A percentile compares a stretch with the other conserved stretches of the same genome.
Conservation (phyloP, 2,329 filamentous ascomycete species). For the Graphium sp. region DNA sequence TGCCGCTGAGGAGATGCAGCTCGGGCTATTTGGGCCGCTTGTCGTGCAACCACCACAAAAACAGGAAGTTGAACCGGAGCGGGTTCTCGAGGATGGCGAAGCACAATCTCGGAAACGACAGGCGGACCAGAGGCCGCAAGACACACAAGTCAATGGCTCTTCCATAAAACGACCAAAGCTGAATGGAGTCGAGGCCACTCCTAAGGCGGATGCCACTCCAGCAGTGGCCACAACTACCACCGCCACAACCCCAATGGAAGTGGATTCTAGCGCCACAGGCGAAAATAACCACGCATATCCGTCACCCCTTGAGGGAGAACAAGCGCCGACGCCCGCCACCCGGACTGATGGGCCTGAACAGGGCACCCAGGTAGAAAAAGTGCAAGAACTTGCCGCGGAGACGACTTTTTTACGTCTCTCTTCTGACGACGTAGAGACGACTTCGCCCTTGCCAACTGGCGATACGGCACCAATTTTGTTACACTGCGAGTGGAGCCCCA, state of each 20-base stretch:
- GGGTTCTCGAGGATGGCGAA: constrained; percentile 21
- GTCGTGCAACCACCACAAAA: constrained; percentile 25
- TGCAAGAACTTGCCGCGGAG: constrained; percentile 38
- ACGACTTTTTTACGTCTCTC: constrained; percentile 41
- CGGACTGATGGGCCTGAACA: constrained; percentile 46
- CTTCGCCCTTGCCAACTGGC: constrained; percentile 14
- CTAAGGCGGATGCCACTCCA: constrained; percentile 5
- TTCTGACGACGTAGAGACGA: constrained; percentile 17
- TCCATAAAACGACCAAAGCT: constrained; percentile 41
- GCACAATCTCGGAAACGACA: constrained; percentile 29
- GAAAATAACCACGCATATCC: constrained; percentile 45
- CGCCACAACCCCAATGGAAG: constrained; percentile 40
- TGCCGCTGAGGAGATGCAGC: constrained; percentile 26
- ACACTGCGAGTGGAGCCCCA: constrained; percentile 54
- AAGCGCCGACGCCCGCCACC: constrained; percentile 30
- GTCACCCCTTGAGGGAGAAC: constrained; percentile 43
- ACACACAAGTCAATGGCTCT: constrained; percentile 29
- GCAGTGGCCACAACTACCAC: constrained; percentile 6
- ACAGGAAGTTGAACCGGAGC: constrained; percentile 18
- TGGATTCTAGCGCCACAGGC: constrained; percentile 28
- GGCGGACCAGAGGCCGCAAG: constrained; percentile 22
- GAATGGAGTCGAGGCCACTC: constrained; percentile 34
- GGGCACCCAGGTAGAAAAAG: constrained; percentile 48
- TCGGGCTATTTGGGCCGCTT: constrained; percentile 41
- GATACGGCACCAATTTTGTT: constrained; percentile 44